phyloP scores from a whole-genome alignment of 2,329 filamentous ascomycete genomes.

The Monosporascus sp. region DNA sequence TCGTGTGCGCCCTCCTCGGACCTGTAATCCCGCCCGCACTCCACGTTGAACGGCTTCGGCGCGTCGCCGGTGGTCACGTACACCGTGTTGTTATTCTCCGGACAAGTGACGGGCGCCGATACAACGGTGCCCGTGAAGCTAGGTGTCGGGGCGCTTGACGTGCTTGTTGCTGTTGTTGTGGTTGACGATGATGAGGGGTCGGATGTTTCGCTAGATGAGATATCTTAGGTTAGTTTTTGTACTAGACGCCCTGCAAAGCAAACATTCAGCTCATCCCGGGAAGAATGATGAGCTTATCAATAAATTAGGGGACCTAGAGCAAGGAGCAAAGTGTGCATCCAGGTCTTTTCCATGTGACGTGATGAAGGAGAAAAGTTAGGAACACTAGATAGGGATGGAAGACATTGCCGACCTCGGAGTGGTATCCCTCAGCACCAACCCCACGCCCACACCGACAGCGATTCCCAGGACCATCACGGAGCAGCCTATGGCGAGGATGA shows the following conservation, averaged over 20 bases:
- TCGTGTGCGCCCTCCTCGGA: conserved; percentile 9
- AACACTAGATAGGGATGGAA: not conserved
- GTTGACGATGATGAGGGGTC: conserved; percentile 1
- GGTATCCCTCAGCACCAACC: conserved; percentile 18
- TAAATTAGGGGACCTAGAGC: not conserved
- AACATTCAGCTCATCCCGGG: too few species aligned
- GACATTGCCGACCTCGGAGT: conserved; percentile 6
- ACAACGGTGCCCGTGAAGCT: conserved; percentile 12
- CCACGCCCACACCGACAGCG: conserved; percentile 27
- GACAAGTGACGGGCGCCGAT: conserved; percentile 8
- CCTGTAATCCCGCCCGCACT: conserved; percentile 18
- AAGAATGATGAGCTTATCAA: not conserved
- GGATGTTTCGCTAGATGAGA: not conserved
- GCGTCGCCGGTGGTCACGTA: conserved; percentile 7
- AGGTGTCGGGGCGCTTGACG: conserved; percentile 6
- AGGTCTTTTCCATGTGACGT: not conserved
- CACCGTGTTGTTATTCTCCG: conserved; percentile 15
- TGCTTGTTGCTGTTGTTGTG: conserved; percentile 5
- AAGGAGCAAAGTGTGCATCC: not conserved
- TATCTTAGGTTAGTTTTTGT: not conserved
- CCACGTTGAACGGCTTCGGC: conserved; percentile 15
- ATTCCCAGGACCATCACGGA: conserved; percentile 25
- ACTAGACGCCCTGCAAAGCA: too few species aligned
- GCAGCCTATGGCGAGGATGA: conserved; percentile 21
- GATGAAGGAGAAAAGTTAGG: not conserved